phyloP scores from a whole-genome alignment of 73 alveolate species.

The Stentor roeselii region DNA sequence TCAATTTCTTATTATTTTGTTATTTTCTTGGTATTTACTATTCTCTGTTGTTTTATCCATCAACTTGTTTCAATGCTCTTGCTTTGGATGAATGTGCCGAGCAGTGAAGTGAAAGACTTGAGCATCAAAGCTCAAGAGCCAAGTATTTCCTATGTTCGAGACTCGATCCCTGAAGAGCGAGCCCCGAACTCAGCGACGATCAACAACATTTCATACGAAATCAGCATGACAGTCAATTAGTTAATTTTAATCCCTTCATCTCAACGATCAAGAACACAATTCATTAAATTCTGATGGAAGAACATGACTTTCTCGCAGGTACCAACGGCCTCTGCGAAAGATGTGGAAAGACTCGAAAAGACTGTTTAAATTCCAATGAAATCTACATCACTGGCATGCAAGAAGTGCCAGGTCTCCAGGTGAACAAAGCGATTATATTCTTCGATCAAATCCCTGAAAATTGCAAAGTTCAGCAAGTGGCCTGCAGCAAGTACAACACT shows the following conservation, averaged over 20 bases:
- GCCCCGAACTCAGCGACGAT: not conserved
- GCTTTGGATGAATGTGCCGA: not conserved
- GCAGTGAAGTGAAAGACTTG: not conserved
- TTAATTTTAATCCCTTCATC: too few species aligned
- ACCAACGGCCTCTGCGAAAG: slow-evolving; percentile 16
- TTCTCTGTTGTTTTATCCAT: not conserved
- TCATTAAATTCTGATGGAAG: too few species aligned
- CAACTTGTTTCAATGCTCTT: not conserved
- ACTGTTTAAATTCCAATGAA: not conserved
- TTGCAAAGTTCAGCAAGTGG: slow-evolving; percentile 2
- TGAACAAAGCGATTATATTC: slow-evolving; percentile 12
- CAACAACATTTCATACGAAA: not conserved
- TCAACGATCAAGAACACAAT: too few species aligned
- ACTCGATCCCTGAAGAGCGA: not conserved
- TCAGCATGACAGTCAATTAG: not conserved
- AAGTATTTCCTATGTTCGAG: not conserved
- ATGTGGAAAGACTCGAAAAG: slow-evolving; percentile 17
- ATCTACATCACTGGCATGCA: not conserved
- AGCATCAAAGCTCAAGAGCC: not conserved
- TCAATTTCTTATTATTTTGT: too few species aligned
- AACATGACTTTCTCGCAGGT: slow-evolving; percentile 8
- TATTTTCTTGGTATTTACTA: not conserved
- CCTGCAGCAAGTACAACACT: slow-evolving; percentile 16
- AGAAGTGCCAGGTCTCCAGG: slow-evolving; percentile 6
- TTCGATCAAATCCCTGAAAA: slow-evolving; percentile 27